Percentiles rank a stretch among this genome's conserved stretches.
These are phyloP conservation scores for Polytolypa hystricis DNA, from an alignment of 2,329 filamentous ascomycete genomes.

Conservation along the genomic window DNA sequence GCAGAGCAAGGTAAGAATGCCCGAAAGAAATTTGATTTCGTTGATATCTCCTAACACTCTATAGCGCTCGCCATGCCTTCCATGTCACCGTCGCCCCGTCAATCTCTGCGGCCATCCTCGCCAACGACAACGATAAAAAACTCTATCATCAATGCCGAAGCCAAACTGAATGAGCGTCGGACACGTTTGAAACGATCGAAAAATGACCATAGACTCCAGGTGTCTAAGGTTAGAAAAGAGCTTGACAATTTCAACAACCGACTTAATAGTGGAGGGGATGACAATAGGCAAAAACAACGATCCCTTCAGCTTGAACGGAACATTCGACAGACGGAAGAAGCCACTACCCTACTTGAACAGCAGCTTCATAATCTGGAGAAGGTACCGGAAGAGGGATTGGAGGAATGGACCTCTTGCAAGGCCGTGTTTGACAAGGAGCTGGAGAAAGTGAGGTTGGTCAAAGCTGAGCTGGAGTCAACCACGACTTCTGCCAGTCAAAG, in stretches of 20 bases:
- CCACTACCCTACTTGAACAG: conserved; percentile 42
- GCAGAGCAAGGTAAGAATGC: conserved; percentile 44
- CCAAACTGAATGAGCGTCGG: conserved; percentile 48
- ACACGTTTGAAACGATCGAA: conserved; percentile 48
- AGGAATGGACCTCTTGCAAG: conserved; percentile 43
- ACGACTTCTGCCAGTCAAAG: conserved; percentile 43
- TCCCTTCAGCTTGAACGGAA: conserved; percentile 51
- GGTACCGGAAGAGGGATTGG: conserved; percentile 46
- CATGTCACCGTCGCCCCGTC: conserved; percentile 41
- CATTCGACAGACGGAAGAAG: conserved; percentile 53
- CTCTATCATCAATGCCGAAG: conserved; percentile 51
- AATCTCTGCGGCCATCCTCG: conserved; percentile 51
- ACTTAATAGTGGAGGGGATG: conserved; percentile 48
- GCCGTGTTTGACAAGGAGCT: conserved; percentile 44
- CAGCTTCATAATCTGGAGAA: conserved; percentile 46
- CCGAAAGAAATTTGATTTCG: conserved; percentile 15
- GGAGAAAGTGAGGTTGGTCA: conserved; percentile 39
- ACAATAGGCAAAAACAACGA: conserved; percentile 52
- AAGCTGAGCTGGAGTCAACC: conserved; percentile 39
- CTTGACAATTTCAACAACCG: conserved; percentile 48
- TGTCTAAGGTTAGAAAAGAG: conserved; percentile 50
- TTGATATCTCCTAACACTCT: conserved; percentile 8
- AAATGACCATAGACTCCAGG: conserved; percentile 49
- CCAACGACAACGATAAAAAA: conserved; percentile 55
- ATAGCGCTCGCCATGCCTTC: conserved; percentile 22